phyloP scores from a whole-genome alignment of 2,329 filamentous ascomycete genomes.

The Botrytis byssoidea region DNA sequence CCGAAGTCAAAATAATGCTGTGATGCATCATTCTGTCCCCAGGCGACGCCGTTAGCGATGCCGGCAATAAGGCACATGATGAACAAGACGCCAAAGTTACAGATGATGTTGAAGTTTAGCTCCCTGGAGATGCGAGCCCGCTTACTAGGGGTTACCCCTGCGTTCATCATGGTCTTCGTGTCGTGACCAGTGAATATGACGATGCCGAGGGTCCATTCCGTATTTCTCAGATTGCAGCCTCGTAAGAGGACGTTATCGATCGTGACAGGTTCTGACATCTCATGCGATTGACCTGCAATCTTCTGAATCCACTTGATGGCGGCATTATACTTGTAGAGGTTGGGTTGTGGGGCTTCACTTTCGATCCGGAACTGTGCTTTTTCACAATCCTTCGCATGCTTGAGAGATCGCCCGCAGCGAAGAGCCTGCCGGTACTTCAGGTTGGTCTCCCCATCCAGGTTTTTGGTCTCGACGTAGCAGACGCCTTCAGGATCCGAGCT shows the following conservation, averaged over 20 bases:
- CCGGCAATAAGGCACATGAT: constrained; percentile 84
- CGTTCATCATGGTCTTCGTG: constrained; percentile 99
- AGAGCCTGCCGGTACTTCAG: constrained; percentile 91
- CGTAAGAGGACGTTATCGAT: constrained; percentile 95
- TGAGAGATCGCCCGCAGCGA: constrained; percentile 77
- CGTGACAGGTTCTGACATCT: constrained; percentile 88
- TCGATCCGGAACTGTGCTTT: constrained; percentile 82
- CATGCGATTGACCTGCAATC: constrained; percentile 58
- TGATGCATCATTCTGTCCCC: constrained; percentile 65
- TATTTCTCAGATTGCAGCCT: constrained; percentile 91
- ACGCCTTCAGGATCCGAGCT: constrained; percentile 92
- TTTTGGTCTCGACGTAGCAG: constrained; percentile 98
- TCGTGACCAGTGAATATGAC: constrained; percentile 94
- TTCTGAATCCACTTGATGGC: constrained; percentile 83
- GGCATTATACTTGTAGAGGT: constrained; percentile 92
- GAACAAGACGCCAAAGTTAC: constrained; percentile 90
- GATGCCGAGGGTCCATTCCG: constrained; percentile 90
- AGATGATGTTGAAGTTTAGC: constrained; percentile 95
- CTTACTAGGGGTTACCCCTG: constrained; percentile 92
- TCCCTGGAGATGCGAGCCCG: constrained; percentile 86
- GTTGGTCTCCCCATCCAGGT: constrained; percentile 96
- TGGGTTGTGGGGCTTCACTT: constrained; percentile 87
- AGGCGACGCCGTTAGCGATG: constrained; percentile 80
- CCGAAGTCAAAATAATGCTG: constrained; percentile 82
- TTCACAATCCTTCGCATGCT: constrained; percentile 90